These are phyloP conservation scores for Schizonepeta tenuifolia DNA, from an alignment of 257 asterid species.

Conservation along the genomic window DNA sequence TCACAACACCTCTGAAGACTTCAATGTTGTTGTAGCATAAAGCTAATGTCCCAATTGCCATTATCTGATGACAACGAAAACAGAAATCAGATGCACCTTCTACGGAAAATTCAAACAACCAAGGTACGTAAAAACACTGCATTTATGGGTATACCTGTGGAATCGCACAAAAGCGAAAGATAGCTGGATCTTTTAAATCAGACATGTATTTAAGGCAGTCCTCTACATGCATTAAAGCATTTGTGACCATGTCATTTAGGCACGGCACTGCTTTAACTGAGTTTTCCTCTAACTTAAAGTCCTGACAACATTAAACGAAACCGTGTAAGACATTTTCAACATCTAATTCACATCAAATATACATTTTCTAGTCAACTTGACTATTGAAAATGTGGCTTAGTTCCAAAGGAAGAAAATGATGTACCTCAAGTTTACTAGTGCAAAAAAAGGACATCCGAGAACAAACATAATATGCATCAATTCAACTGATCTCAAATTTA, in stretches of 20 bases:
- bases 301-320: conserved; percentile 56
- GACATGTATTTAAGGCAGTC: conserved; percentile 80
- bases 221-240: conserved; percentile 80
- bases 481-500: not conserved
- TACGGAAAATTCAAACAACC: conserved; percentile 14
- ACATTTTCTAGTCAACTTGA: conserved; percentile 27
- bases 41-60: conserved; percentile 97
- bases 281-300: conserved; percentile 76
- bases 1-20: conserved; percentile 93
- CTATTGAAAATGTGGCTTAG: not conserved
- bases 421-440: conserved; percentile 97
- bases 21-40: conserved; percentile 90
- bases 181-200: conserved; percentile 74
- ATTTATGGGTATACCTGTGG: conserved; percentile 73
- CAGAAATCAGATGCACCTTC: conserved; percentile 34
- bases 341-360: not conserved
- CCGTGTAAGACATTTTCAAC: conserved; percentile 16
- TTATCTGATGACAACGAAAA: conserved; percentile 57
- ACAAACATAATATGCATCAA: not conserved
- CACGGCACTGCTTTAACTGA: conserved; percentile 93
- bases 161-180: conserved; percentile 93
- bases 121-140: conserved; percentile 15
- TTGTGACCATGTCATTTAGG: conserved; percentile 95
- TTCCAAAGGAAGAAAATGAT: conserved; percentile 20
- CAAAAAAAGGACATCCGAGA: no score